Base-by-base conservation (phyloP, 768 basidiomycete genomes). In the Coprinopsis marcescibilis region DNA sequence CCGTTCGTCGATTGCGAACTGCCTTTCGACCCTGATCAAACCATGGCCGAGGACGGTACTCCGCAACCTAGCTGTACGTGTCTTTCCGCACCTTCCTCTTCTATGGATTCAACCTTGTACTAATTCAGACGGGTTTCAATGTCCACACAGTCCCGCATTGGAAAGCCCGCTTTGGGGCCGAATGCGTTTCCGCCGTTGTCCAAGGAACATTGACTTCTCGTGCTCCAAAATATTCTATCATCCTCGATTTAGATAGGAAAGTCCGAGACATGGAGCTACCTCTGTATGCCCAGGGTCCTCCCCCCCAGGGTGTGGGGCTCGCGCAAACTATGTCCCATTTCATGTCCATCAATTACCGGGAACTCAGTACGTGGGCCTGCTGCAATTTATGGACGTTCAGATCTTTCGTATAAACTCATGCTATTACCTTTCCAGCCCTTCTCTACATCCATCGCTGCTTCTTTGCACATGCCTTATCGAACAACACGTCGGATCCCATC, bases 371-470 rank as follows among this genome's bases (percentile, higher is more conserved):
- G 81, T 61, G 2, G 26, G 27, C 53, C 42, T 21, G 17, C 36
- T 44, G 38, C 2, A 24, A 10, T 24, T 23, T 40, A 40, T 40
- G 20, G 12, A 27, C 32, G 5, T 53, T 32, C 32, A 43, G 21
- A 38, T 29, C 17, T 1, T 2, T 37, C 36, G 12, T 45, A n/a
- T 20, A 21, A 24, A n/a, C 24, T 40, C 13, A 23, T 20, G 11
- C 33, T 45, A 48, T 37, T 35, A 13, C 19, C 11, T 26, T 34
- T 45, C 21, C 47, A 86, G 84, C 81, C n/a, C 67, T 86, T 25
- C 64, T 86, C 7, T 85, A 85, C 57, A 75, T 86, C 41, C 84
- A 86, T 58, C 81, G 85, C 13, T 80, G 81, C 54, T 87, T 83
- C 68, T 85, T 88, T 53, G 81, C 84, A 3, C 80, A 85, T 57